Evolutionary conservation across 2,329 filamentous ascomycete genomes (phyloP).

Genomic region (Alternaria metachromatica): DNA sequence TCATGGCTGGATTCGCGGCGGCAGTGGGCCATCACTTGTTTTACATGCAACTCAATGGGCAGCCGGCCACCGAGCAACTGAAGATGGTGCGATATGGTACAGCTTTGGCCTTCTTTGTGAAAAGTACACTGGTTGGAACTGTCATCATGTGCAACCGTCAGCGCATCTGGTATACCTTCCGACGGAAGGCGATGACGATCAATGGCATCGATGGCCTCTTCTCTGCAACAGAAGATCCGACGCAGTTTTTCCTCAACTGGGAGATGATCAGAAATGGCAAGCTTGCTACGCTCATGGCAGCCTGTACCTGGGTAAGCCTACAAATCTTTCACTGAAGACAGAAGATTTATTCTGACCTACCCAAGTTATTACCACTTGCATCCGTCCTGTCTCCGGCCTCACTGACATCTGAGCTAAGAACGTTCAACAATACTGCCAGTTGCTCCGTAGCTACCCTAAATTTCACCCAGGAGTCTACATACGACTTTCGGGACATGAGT

Average conservation of each 20-base stretch:
- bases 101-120: conserved; percentile 48
- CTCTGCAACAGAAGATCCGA: conserved; percentile 45
- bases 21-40: conserved; percentile 48
- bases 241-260: conserved; percentile 41
- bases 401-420: conserved; percentile 41
- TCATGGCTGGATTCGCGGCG: conserved; percentile 38
- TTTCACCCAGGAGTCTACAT: conserved; percentile 39
- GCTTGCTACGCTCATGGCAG: conserved; percentile 45
- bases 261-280: conserved; percentile 48
- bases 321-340: neutral
- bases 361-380: conserved; percentile 46
- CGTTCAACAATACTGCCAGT: conserved; percentile 15
- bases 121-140: conserved; percentile 44
- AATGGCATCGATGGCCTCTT: conserved; percentile 48
- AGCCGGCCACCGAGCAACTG: conserved; percentile 39
- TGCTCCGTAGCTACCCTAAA: conserved; percentile 42
- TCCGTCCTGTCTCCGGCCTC: conserved; percentile 47
- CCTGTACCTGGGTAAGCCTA: conserved; percentile 34
- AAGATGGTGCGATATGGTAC: conserved; percentile 47
- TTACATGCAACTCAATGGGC: conserved; percentile 40
- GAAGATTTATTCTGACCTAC: neutral
- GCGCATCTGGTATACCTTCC: conserved; percentile 48
- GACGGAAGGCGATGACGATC: conserved; percentile 47
- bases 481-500: conserved; percentile 38
- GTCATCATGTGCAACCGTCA: conserved; percentile 47